These are phyloP conservation scores for Cerrena zonata DNA, from an alignment of 1,284 basidiomycete species.

Conservation along the genomic window DNA sequence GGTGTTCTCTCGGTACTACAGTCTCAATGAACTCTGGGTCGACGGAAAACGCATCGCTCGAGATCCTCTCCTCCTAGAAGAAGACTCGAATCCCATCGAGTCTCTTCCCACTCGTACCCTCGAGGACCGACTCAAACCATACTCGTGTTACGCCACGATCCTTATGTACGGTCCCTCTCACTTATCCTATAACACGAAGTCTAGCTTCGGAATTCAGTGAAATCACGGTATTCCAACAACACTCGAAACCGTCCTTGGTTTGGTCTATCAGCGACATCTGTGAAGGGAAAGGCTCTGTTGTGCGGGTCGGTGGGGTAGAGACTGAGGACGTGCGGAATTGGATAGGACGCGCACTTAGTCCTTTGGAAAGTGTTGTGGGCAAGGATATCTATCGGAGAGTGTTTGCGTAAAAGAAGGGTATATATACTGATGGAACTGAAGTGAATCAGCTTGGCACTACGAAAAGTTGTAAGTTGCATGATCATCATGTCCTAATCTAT, in stretches of 20 bases:
- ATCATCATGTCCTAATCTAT: too few relatives aligned
- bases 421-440: not conserved
- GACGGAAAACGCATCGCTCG: slow-evolving; percentile 60
- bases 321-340: slow-evolving; percentile 69
- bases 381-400: slow-evolving; percentile 58
- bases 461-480: too few relatives aligned
- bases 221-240: slow-evolving; percentile 58
- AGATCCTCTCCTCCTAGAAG: slow-evolving; percentile 74
- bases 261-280: slow-evolving; percentile 71
- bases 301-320: slow-evolving; percentile 69
- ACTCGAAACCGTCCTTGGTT: slow-evolving; percentile 50
- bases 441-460: too few relatives aligned
- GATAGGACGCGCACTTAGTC: slow-evolving; percentile 49
- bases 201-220: slow-evolving; percentile 47
- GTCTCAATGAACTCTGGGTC: slow-evolving; percentile 78
- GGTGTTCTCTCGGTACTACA: slow-evolving; percentile 82
- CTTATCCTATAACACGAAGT: slow-evolving; percentile 37
- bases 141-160: slow-evolving; percentile 80
- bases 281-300: slow-evolving; percentile 43
- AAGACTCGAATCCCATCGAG: slow-evolving; percentile 19
- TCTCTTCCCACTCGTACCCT: slow-evolving; percentile 26
- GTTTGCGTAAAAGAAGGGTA: slow-evolving; percentile 37
- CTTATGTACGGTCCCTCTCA: slow-evolving; percentile 66
- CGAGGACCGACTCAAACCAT: slow-evolving; percentile 63
- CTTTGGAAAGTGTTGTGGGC: slow-evolving; percentile 54